Evolutionary conservation across 1,284 basidiomycete genomes (phyloP).

Genomic region (Malassezia sympodialis): DNA sequence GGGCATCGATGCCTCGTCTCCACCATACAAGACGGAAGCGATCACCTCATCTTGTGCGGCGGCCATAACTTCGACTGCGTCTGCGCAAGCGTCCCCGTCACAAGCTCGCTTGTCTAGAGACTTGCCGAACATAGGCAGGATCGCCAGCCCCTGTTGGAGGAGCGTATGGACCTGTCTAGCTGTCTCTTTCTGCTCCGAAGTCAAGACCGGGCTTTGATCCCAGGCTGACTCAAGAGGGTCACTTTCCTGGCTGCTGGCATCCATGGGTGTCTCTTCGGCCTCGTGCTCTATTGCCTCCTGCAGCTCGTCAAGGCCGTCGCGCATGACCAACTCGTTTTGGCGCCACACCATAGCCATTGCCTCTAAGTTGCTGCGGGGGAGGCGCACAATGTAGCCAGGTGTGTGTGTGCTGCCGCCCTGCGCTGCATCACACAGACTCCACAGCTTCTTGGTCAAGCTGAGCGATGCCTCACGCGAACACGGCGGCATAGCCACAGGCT

Average conservation of each 20-base stretch:
- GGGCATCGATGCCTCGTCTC: slow-evolving; percentile 4
- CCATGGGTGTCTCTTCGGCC: not conserved
- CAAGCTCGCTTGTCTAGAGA: not conserved
- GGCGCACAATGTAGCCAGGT: slow-evolving; percentile 8
- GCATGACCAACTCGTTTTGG: slow-evolving; percentile 25
- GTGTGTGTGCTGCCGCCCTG: not conserved
- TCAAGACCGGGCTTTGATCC: not conserved
- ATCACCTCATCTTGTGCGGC: slow-evolving; percentile 34
- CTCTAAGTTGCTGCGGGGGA: slow-evolving; percentile 30
- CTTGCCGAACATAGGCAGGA: not conserved
- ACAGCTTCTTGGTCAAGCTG: slow-evolving; percentile 13
- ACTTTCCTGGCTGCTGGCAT: not conserved
- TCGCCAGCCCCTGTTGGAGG: not conserved
- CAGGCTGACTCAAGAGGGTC: not conserved
- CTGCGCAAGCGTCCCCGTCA: not conserved
- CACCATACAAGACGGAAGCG: slow-evolving; percentile 27
- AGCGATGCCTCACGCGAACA: slow-evolving; percentile 1
- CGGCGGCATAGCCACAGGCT: not conserved
- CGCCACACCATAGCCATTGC: slow-evolving; percentile 26
- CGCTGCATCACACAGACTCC: slow-evolving; percentile 7
- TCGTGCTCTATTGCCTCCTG: slow-evolving; percentile 19
- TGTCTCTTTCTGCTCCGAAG: not conserved
- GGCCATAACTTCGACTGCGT: slow-evolving; percentile 19
- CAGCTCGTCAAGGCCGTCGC: slow-evolving; percentile 29
- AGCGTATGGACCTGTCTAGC: not conserved